Evolutionary conservation across 1,139 yeast genomes (phyloP).

Genomic region (Taphrina populina): DNA sequence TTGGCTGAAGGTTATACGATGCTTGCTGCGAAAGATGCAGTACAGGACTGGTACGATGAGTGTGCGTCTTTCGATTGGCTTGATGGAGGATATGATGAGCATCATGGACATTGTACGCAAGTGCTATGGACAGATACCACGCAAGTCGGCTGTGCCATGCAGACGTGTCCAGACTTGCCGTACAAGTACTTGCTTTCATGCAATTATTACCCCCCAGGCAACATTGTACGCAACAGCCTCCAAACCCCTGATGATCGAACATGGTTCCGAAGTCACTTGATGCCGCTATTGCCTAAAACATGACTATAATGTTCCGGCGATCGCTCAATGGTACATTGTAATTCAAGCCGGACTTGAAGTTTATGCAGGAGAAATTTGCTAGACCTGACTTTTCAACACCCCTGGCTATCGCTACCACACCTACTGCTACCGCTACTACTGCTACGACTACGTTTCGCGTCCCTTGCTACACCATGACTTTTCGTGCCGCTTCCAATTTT

Average conservation of each 20-base stretch:
- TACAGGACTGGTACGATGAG: conserved; percentile 29
- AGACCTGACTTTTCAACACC: too few species aligned
- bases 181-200: conserved; percentile 1
- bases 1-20: conserved; percentile 7
- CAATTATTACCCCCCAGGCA: conserved; percentile 5
- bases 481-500: conserved; percentile 12
- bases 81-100: conserved; percentile 5
- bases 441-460: too few species aligned
- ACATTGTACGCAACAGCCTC: conserved; percentile 4
- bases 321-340: too few species aligned
- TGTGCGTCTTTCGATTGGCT: conserved; percentile 1
- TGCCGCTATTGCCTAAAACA: too few species aligned
- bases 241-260: conserved; percentile 2
- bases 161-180: not conserved
- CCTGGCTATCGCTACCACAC: too few species aligned
- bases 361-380: too few species aligned
- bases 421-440: too few species aligned
- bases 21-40: not conserved
- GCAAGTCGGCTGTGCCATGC: conserved; percentile 61
- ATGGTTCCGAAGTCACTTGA: conserved; percentile 1
- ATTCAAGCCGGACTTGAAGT: too few species aligned
- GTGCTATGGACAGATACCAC: conserved; percentile 67
- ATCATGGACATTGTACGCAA: conserved; percentile 64
- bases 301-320: too few species aligned
- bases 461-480: not conserved